These are phyloP conservation scores for Schizochytrium sp. DNA, from an alignment of 108 stramenopile genomes.

Conservation along the genomic window DNA sequence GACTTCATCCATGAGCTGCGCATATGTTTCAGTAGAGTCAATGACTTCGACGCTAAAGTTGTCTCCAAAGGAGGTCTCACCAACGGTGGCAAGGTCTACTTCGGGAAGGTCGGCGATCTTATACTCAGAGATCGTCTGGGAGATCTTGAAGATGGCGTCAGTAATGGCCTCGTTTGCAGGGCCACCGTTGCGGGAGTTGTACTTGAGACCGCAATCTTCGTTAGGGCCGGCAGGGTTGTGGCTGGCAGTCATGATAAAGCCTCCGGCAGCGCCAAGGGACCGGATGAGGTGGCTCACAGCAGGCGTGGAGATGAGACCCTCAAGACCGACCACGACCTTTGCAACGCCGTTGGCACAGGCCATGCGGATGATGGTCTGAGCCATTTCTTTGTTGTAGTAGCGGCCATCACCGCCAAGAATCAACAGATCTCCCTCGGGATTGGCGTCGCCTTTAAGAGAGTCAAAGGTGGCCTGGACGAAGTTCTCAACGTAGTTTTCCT, in stretches of 20 bases:
- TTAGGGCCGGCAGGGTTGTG: constrained; percentile 99
- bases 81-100: constrained; percentile 84
- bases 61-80: constrained; percentile 80
- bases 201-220: constrained; percentile 98
- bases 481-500: constrained; percentile 93
- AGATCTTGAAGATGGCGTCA: constrained; percentile 87
- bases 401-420: constrained; percentile 98
- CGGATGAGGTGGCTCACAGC: constrained; percentile 97
- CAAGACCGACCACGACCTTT: constrained; percentile 92
- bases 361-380: constrained; percentile 96
- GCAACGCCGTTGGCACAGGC: constrained; percentile 92
- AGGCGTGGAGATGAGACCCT: constrained; percentile 97
- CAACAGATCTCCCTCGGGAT: constrained; percentile 88
- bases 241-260: constrained; percentile 98
- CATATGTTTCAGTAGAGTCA: constrained; percentile 84
- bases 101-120: constrained; percentile 93
- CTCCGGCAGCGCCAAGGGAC: constrained; percentile 92
- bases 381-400: constrained; percentile 94
- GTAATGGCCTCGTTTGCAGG: constrained; percentile 96
- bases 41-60: constrained; percentile 92
- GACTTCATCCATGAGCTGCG: constrained; percentile 89
- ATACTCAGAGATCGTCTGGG: constrained; percentile 87
- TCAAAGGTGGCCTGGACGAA: constrained; percentile 97
- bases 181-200: constrained; percentile 98
- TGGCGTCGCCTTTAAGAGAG: constrained; percentile 81